Base-by-base conservation (phyloP, 1,139 yeast species). In the Yamadazyma trypodendri region DNA sequence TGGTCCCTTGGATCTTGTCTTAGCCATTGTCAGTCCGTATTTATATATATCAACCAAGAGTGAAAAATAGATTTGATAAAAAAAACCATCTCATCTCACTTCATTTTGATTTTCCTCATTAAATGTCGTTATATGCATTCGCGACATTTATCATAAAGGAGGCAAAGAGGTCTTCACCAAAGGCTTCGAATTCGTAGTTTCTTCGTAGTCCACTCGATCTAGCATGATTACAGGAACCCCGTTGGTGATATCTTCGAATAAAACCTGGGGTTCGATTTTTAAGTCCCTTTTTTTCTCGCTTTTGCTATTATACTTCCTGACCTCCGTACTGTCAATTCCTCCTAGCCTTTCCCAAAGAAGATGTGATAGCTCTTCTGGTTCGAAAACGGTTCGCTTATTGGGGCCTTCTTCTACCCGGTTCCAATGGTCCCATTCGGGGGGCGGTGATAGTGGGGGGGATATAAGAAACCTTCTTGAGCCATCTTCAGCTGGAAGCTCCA, bases 401-500 rank as follows among this genome's bases (percentile, higher is more conserved):
- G 77, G 77, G 0, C 71, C 70, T 14, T 68, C 76, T 46, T 71
- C 77, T 0, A 56, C 63, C 38, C 54, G 63, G 38, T 63, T 63
- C 69, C 71, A 71, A 42, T 68, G 66, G 45, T 69, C 64, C 77
- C 77, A 71, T 36, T 66, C 77, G 0, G 68, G 54, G 2, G 70
- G 75, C 1, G 77, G 77, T 7, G 74, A 68, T n/a, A 64, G 48
- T 5, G 77, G 77, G 1, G 77, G 77, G 18, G 73, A 68, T 20
- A 71, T 71, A 36, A 71, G 64, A 40, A 70, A 71, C 21, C 76
- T 46, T 34, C 63, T 56, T 34, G 65, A 58, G 8, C 65, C 68
- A 13, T 52, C 56, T 35, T 71, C 75, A 51, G 61, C 61, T 2
- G 77, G 77, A 16, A 71, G 52, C 45, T 69, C 75, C 40, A 71